Evolutionary conservation across 2,329 filamentous ascomycete genomes (phyloP).

Genomic region (Lachnellula arida): DNA sequence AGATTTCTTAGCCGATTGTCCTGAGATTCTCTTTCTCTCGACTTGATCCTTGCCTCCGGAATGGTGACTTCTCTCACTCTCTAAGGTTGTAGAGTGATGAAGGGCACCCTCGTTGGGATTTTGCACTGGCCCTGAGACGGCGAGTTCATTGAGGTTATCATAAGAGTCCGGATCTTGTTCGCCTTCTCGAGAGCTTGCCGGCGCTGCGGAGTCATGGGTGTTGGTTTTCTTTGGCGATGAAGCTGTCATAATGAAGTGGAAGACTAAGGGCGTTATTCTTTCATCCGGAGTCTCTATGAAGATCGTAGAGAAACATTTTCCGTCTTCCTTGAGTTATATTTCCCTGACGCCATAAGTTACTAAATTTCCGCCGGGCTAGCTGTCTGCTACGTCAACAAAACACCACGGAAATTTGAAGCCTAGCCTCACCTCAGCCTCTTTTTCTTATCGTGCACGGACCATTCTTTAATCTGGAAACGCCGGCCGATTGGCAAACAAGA

Average conservation of each 20-base stretch:
- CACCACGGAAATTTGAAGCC: not conserved
- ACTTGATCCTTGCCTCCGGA: conserved; percentile 25
- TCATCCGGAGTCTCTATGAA: not conserved
- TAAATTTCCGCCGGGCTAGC: not conserved
- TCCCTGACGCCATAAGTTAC: too few relatives aligned
- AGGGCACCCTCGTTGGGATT: conserved; percentile 35
- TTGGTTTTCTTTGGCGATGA: not conserved
- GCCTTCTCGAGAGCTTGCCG: conserved; percentile 3
- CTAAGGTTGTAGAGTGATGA: conserved; percentile 35
- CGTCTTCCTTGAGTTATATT: not conserved
- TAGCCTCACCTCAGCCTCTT: not conserved
- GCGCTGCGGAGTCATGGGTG: not conserved
- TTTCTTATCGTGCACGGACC: not conserved
- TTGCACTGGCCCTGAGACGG: conserved; percentile 39
- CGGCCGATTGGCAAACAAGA: not conserved
- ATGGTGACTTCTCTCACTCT: conserved; percentile 28
- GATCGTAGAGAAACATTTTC: not conserved
- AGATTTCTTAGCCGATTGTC: conserved; percentile 1
- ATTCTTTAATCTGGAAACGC: not conserved
- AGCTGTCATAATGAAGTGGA: conserved; percentile 8
- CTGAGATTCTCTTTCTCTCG: conserved; percentile 7
- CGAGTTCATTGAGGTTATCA: conserved; percentile 38
- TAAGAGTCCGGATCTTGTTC: conserved; percentile 36
- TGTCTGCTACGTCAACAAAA: not conserved
- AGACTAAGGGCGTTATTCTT: not conserved